Evolutionary conservation across 2,329 filamentous ascomycete species (phyloP).

Genomic region (Trichoderma breve): DNA sequence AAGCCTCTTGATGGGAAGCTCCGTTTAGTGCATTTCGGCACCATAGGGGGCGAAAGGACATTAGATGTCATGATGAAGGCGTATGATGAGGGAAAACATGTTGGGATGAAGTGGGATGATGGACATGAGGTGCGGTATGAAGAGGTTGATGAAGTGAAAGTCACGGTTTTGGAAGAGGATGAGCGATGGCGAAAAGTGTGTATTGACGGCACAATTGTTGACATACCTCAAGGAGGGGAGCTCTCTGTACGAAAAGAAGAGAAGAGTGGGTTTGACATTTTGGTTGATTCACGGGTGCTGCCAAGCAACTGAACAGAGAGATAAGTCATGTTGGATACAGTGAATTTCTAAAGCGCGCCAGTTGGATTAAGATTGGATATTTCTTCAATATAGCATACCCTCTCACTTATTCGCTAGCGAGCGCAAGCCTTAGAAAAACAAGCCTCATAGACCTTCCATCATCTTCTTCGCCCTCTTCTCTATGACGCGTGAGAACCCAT

Average conservation of each 20-base stretch:
- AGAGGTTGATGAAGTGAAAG: slow-evolving; percentile 62
- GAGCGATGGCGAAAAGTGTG: slow-evolving; percentile 79
- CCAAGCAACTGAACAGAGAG: slow-evolving; percentile 2
- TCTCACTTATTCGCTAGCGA: background rate
- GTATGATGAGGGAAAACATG: slow-evolving; percentile 57
- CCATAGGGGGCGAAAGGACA: slow-evolving; percentile 60
- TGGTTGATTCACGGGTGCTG: slow-evolving; percentile 39
- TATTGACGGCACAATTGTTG: slow-evolving; percentile 86
- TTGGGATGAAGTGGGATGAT: slow-evolving; percentile 49
- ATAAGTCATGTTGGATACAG: background rate
- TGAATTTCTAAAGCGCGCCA: background rate
- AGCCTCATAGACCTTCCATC: slow-evolving; percentile 24
- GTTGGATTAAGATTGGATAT: background rate
- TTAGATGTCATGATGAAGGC: slow-evolving; percentile 74
- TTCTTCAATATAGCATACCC: background rate
- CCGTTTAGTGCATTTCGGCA: slow-evolving; percentile 72
- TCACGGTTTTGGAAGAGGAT: slow-evolving; percentile 67
- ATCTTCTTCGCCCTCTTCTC: slow-evolving; percentile 56
- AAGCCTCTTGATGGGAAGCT: slow-evolving; percentile 68
- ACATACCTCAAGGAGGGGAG: slow-evolving; percentile 67
- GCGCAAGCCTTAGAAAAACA: background rate
- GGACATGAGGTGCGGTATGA: slow-evolving; percentile 70
- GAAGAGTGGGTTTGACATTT: slow-evolving; percentile 41
- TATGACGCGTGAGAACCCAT: slow-evolving; percentile 62
- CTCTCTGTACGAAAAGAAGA: slow-evolving; percentile 60